These are phyloP conservation scores for Coniochaeta sp. DNA, from an alignment of 2,329 filamentous ascomycete genomes.

Conservation along the genomic window DNA sequence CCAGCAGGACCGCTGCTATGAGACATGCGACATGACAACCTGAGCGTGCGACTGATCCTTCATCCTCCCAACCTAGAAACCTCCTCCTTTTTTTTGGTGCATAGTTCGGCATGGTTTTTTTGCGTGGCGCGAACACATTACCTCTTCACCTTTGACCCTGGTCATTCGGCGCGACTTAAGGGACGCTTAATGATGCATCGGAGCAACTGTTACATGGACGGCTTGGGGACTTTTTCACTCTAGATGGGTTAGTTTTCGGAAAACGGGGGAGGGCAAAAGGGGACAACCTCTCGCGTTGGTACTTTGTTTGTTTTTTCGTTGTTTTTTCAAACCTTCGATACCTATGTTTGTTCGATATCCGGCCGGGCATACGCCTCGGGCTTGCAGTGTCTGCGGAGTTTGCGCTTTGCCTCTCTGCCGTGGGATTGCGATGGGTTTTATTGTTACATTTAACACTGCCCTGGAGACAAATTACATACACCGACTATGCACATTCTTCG, in stretches of 20 bases:
- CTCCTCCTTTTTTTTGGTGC: conserved; percentile 10
- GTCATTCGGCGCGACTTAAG: neutral
- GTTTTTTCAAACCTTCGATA: neutral
- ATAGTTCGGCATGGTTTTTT: conserved; percentile 11
- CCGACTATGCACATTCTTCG: conserved; percentile 9
- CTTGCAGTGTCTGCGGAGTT: conserved; percentile 8
- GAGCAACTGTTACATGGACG: neutral
- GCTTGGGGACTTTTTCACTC: neutral
- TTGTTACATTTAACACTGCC: conserved; percentile 10
- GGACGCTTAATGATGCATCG: neutral
- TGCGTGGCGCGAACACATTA: neutral
- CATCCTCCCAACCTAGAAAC: conserved; percentile 2
- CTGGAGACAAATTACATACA: conserved; percentile 8
- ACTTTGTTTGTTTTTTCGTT: neutral
- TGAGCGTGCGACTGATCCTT: conserved; percentile 1
- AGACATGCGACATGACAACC: conserved; percentile 17
- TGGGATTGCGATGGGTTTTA: conserved; percentile 4
- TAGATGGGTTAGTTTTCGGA: neutral
- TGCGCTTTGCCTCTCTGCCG: conserved; percentile 7
- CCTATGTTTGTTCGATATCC: neutral
- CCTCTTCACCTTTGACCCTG: neutral
- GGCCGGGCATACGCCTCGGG: neutral
- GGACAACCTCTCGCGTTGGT: neutral
- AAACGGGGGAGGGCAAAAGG: neutral
- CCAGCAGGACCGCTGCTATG: conserved; percentile 11